Base-by-base conservation (phyloP, 208 protist species). In the Crithidia expoeki region DNA sequence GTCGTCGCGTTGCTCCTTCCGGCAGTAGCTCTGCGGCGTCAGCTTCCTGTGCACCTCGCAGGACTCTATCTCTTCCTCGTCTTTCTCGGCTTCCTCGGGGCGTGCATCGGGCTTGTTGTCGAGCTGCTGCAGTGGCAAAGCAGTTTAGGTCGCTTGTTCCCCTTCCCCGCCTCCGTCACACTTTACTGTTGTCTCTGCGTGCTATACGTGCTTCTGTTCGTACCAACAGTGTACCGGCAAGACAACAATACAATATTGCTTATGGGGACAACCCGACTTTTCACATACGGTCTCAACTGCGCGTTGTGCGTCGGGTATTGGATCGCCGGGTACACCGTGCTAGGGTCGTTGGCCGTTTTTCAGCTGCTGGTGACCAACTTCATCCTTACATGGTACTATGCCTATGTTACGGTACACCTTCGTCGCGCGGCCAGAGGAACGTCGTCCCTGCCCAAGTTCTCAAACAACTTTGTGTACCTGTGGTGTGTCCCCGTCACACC, bases 271-370 rank as follows among this genome's bases (percentile, higher is more conserved):
- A 53, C 77, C 40, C 76, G 82, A 17, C 73, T 89, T 30, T 55
- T 82, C 21, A 72, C 88, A 2, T 93, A 88, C 56, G 87, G 84
- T 3, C 51, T 84, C n/a, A 89, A 89, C 61, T 82, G 77, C 64
- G 78, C 82, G 12, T 76, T 87, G n/a, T 86, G 81, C 61, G 76
- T 88, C 10, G 76, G 82, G 3, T 93, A 89, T 57, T 93, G 84
- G 84, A 65, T 86, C 11, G 66, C 72, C 25, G 87, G 87, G 2
- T 86, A 83, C 51, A 59, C 88, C 23, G 49, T 88, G 19, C 58
- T 90, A 1, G 84, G 87, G 49, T 82, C 76, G 7, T 38, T 90
- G 47, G 68, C 76, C 19, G 11, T 89, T n/a, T 36, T 86, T 51
- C 82, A 89, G 71, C 85, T 79, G 38, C 10, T 88, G 11, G 38